Base-by-base conservation (phyloP, 2,329 filamentous ascomycete genomes). In the Nemania abortiva region DNA sequence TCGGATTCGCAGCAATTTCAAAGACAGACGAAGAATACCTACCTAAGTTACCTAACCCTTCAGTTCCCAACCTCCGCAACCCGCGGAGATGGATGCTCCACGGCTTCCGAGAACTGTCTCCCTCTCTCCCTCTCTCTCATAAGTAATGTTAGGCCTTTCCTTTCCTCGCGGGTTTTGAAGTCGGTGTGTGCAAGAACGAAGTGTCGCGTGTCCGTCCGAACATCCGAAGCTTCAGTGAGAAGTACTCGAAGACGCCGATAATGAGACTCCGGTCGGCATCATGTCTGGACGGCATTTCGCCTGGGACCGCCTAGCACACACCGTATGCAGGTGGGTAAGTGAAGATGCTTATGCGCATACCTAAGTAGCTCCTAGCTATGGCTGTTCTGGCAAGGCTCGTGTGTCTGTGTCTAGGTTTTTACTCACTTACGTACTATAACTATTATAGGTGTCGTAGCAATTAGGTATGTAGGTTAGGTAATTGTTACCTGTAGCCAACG, bases 1-100 rank as follows among this genome's bases (percentile, higher is more conserved):
- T 77, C 77, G 77, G 75, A 6, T 67, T 74, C 65, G 50, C 62
- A 53, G 27, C 4, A 42, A 24, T 29, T 62, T 37, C 34, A 10
- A 15, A 50, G 37, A 29, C 34, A 18, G 37, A 50, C 39, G 15
- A 6, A 27, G 20, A 50, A 42, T n/a, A n/a, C n/a, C n/a, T n/a
- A n/a, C n/a, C n/a, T n/a, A n/a, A n/a, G n/a, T n/a, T n/a, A n/a
- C n/a, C n/a, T n/a, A n/a, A n/a, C n/a, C n/a, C n/a, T n/a, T n/a
- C n/a, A n/a, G n/a, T n/a, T 37, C 34, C 34, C 3, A 37, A 37
- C 34, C 5, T 27, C 24, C 24, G 42, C 6, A 31, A 6, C 50
- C 64, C 59, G 64, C 58, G 57, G 54, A 59, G 59, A 49, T 24
- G 47, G 59, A 49, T 24, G 47, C 39, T 42, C 13, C 39, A 42